phyloP scores from a whole-genome alignment of 306 rosid genomes.

The Begonia masoniana region DNA sequence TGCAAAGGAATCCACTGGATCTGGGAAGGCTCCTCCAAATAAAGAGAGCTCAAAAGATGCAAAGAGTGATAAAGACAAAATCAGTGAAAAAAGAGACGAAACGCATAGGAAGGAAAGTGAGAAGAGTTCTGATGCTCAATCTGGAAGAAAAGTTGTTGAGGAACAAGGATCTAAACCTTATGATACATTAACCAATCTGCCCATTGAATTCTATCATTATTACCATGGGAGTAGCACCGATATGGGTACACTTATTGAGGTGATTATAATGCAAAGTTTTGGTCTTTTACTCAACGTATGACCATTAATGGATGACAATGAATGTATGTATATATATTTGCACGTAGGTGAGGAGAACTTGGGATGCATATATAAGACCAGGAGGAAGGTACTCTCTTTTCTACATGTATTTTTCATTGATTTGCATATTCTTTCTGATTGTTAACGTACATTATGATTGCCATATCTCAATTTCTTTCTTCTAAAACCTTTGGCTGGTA shows the following conservation, averaged over 20 bases:
- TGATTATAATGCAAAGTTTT: slow-evolving; percentile 7
- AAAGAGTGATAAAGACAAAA: slow-evolving; percentile 14
- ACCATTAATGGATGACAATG: neutral
- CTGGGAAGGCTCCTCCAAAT: slow-evolving; percentile 42
- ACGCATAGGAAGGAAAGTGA: slow-evolving; percentile 16
- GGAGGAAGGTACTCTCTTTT: slow-evolving; percentile 76
- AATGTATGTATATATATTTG: slow-evolving; percentile 3
- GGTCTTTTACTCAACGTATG: too few relatives aligned
- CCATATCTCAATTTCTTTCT: too few relatives aligned
- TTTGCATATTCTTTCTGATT: neutral
- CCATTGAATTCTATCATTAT: slow-evolving; percentile 89
- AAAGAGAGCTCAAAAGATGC: slow-evolving; percentile 21
- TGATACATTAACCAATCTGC: slow-evolving; percentile 57
- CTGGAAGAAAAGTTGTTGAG: slow-evolving; percentile 24
- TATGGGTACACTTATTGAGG: slow-evolving; percentile 90
- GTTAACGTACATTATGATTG: too few relatives aligned
- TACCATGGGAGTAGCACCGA: slow-evolving; percentile 83
- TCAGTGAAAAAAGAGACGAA: slow-evolving; percentile 21
- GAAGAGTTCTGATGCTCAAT: slow-evolving; percentile 19
- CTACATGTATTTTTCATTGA: neutral
- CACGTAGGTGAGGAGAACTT: slow-evolving; percentile 85
- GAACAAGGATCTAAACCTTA: slow-evolving; percentile 39
- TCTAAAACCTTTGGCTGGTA: too few relatives aligned
- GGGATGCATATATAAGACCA: slow-evolving; percentile 87
- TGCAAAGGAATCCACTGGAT: slow-evolving; percentile 79